Base-by-base conservation (phyloP, 2,329 filamentous ascomycete genomes). In the Raffaelea arxii region DNA sequence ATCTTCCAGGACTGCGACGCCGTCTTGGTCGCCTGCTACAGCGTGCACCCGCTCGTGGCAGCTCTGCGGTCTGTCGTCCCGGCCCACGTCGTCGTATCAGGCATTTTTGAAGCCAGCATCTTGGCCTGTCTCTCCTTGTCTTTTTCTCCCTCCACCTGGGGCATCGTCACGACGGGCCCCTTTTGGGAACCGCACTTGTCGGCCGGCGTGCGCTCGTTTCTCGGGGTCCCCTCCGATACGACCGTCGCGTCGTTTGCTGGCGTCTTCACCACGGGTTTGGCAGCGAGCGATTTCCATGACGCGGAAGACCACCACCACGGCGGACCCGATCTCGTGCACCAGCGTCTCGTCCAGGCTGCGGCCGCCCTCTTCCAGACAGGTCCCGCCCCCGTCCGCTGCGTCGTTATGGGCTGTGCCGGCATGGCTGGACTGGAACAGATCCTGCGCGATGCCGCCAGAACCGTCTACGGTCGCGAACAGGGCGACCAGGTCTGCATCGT, bases 21-120 rank as follows among this genome's bases (percentile, higher is more conserved):
- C n/a, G 82, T 94, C 51, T 73, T 96, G 1, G 75, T 96, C 2
- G 89, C 89, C 19, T 96, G 91, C 66, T 97, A 87, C 67, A 92
- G 86, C 49, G 79, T 84, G 1, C 89, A 96, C 58, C 80, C 84
- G 0, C 74, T 96, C 0, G 86, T 94, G 0, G 62, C 70, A 0
- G 42, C 66, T 94, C 14, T 62, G 56, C 61, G 44, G 63, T 6
- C 39, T 51, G 21, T 46, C 58, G 12, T 51, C 51, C 21, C 49
- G 54, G 6, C 16, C 14, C 53, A 52, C 10, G 49, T 75, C 67
- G 62, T 78, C 27, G 82, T 88, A 5, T 82, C 78, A 0, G 90
- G 91, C 6, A 95, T 97, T 47, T 92, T 96, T 58, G 90, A 96
- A 63, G 84, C 88, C 1, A 87, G 83, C 56, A 71, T 95, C 14